Evolutionary conservation across 208 protist species (phyloP), one percentile per base, ranked within the genome.

Genomic region (Leishmania mexicana): DNA sequence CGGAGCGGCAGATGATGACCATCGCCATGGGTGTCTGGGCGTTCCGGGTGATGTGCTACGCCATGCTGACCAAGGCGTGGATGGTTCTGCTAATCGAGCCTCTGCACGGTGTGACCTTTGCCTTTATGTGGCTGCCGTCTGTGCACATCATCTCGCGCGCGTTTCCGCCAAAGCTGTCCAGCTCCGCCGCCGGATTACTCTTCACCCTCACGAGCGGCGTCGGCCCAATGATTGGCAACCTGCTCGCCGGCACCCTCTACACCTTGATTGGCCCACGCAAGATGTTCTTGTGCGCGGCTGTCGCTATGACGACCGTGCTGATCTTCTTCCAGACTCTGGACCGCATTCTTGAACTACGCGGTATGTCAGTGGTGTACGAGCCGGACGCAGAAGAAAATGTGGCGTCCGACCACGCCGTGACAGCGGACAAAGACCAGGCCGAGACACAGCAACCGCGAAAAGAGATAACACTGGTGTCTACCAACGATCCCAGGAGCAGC

Each of bases 61-160:
- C 91, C 3, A 65, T 94, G 21, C 80, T 95, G 19, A n/a, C 53
- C 3, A 90, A 87, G 28, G 90, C 93, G 60, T 95, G 91, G 89
- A 58, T 84, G 60, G 90, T 94, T 31, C 80, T 96, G 54, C 81
- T 94, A 11, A 81, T 95, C 35, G 92, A 95, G 70, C 91, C 92
- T 21, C 81, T 96, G 58, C 94, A 95, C 78, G 94, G 92, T 73
- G 62, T 96, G 67, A 90, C 91, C 47, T 97, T 95, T 79, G 89
- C 78, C 77, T 78, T 92, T 57, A 91, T 89, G 85, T 96, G 94
- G 92, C 76, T 92, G 38, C 85, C 90, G 8, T 87, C 83, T 19
- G 60, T 95, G 40, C 75, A 89, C 62, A 28, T 89, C 51, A 74
- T 96, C 49, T 79, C 80, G 57, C 42, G 68, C 17, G 81, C 81